Evolutionary conservation across 306 rosid species (phyloP).

Genomic region (Urtica urens): DNA sequence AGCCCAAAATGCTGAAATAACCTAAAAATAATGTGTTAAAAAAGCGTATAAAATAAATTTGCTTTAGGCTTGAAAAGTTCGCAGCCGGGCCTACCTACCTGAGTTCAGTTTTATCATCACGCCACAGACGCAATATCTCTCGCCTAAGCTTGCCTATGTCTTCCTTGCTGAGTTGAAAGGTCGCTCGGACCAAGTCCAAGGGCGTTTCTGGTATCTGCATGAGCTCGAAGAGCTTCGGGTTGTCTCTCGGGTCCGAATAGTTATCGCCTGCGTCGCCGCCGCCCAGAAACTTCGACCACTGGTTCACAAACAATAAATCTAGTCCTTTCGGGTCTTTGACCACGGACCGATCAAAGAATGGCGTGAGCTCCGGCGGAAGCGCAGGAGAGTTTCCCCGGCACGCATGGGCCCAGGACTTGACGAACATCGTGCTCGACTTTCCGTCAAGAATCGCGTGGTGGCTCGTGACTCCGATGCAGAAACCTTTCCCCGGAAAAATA

Average conservation of each 20-base stretch:
- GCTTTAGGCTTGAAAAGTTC: too few species aligned
- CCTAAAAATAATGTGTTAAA: too few species aligned
- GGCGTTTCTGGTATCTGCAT: slow-evolving; percentile 3
- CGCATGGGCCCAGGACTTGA: slow-evolving; percentile 41
- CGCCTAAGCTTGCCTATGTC: slow-evolving; percentile 8
- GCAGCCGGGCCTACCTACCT: too few species aligned
- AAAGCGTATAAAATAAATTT: too few species aligned
- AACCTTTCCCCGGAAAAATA: slow-evolving; percentile 31
- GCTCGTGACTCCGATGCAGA: slow-evolving; percentile 29
- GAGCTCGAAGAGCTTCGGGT: slow-evolving; percentile 10
- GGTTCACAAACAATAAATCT: background rate
- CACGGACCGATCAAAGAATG: slow-evolving; percentile 26
- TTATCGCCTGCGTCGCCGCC: slow-evolving; percentile 4
- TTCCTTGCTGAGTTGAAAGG: slow-evolving; percentile 19
- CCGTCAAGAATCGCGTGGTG: slow-evolving; percentile 53
- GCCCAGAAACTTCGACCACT: slow-evolving; percentile 13
- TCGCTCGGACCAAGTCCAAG: slow-evolving; percentile 20
- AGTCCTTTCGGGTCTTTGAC: slow-evolving; percentile 22
- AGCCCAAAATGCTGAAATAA: too few species aligned
- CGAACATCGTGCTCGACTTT: slow-evolving; percentile 24
- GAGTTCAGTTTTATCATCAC: background rate
- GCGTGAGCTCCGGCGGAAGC: slow-evolving; percentile 20
- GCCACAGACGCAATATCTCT: background rate
- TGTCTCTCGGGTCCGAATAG: slow-evolving; percentile 2
- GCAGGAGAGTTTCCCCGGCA: slow-evolving; percentile 10